phyloP scores from a whole-genome alignment of 148 eudicot species.

The Vaccinium macrocarpon region DNA sequence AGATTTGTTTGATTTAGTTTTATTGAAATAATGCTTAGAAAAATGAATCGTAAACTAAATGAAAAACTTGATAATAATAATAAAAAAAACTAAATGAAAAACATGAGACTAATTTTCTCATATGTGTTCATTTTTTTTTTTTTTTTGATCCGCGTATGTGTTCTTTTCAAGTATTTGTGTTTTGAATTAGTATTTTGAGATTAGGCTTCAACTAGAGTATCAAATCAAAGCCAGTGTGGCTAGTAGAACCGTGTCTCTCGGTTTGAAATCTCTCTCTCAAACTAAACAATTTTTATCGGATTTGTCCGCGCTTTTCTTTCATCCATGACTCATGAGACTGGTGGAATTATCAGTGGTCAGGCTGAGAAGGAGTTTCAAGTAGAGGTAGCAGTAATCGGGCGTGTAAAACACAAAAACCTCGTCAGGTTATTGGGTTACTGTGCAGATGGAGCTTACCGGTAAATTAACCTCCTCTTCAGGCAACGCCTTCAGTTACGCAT shows the following conservation, averaged over 20 bases:
- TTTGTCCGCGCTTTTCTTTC: not conserved
- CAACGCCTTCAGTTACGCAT: not conserved
- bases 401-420: slow-evolving; percentile 93
- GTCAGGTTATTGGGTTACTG: slow-evolving; percentile 92
- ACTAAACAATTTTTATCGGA: slow-evolving; percentile 5
- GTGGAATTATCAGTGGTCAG: slow-evolving; percentile 69
- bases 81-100: too few relatives aligned
- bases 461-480: slow-evolving; percentile 9
- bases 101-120: too few relatives aligned
- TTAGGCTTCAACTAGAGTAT: not conserved
- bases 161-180: slow-evolving; percentile 23
- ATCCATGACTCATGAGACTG: slow-evolving; percentile 23
- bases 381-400: slow-evolving; percentile 95
- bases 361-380: slow-evolving; percentile 96
- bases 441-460: slow-evolving; percentile 97
- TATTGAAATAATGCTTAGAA: not conserved
- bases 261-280: not conserved
- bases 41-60: too few relatives aligned
- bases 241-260: not conserved
- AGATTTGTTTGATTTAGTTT: not conserved
- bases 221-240: not conserved
- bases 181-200: not conserved
- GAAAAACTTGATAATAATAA: too few relatives aligned
- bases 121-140: too few relatives aligned
- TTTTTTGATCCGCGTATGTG: too few relatives aligned